Base-by-base conservation (phyloP, 108 stramenopile species). In the Conticribra weissflogii region DNA sequence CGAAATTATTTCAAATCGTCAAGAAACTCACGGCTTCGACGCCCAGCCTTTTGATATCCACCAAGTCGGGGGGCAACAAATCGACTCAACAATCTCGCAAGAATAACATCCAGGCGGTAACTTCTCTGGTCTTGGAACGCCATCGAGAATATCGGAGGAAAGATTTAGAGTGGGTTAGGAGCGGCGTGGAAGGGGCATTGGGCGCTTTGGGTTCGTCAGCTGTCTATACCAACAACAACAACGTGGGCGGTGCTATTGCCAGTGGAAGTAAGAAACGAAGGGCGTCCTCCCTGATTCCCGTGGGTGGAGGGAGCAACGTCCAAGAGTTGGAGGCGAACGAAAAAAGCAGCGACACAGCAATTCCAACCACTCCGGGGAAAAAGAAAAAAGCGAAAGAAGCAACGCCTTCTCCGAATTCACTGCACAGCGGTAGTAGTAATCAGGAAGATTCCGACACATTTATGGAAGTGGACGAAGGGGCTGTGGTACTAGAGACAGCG, bases 61-160 rank as follows among this genome's bases (percentile, higher is more conserved):
- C 24, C 17, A n/a, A n/a, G 30, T n/a, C n/a, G n/a, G 36, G 55
- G 7, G 23, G 49, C 19, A 59, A 49, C 22, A 74, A 66, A 54
- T 27, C 64, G 28, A 48, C 56, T 4, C 59, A 47, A 27, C 68
- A 41, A 33, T 30, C 71, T 7, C 17, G 47, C 41, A 59, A 33
- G 24, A 77, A 81, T 34, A 66, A 57, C 24, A 54, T 29, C 19
- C 2, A 53, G 14, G 63, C 76, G 21, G 61, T 77, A 2, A 32
- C 70, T 7, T 25, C 62, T 14, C n/a, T 61, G 16, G 50, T 78
- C 9, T 49, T 68, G 16, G 70, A 71, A 3, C 58, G 86, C 28
- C 81, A 89, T 65, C 86, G 87, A 16, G 90, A 91, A 58, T 91
- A 91, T 62, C 80, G 81, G 74, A 70, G 90, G n/a, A 91, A 88